A percentile compares a stretch with the other conserved stretches of the same genome.
Evolutionary conservation across 177 flowering plant species (phyloP).

Genomic region (Telopea speciosissima): DNA sequence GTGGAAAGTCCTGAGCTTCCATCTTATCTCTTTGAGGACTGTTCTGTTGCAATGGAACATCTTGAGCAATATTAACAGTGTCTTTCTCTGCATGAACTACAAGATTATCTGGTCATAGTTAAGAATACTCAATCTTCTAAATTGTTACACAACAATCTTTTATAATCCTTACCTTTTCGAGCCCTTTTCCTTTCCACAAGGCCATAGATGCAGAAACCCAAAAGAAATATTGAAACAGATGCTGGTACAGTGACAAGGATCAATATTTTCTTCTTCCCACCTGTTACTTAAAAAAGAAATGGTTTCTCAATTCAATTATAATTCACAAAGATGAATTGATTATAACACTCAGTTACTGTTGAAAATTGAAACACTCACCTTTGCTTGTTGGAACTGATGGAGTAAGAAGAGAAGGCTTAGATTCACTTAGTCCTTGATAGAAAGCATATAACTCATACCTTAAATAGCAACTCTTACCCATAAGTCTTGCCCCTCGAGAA

Average conservation of each 20-base stretch:
- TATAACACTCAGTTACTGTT: neutral
- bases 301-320: neutral
- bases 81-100: neutral
- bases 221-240: neutral
- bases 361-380: neutral
- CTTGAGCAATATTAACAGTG: neutral
- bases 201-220: neutral
- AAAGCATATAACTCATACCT: constrained; percentile 19
- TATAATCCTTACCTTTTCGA: neutral
- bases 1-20: neutral
- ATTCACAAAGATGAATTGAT: neutral
- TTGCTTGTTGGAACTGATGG: neutral
- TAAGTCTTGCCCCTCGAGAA: constrained; percentile 16
- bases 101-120: neutral
- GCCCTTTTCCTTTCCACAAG: neutral
- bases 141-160: neutral
- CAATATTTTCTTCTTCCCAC: neutral
- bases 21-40: no score
- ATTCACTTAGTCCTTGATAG: constrained; percentile 2
- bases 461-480: constrained; percentile 18
- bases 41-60: no score
- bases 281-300: neutral
- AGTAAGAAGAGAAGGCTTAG: neutral
- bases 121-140: neutral
- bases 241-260: neutral